A percentile compares a stretch with the other conserved stretches of the same genome.
Evolutionary conservation across 2,329 filamentous ascomycete genomes (phyloP).

Genomic region (Exophiala oligosperma): DNA sequence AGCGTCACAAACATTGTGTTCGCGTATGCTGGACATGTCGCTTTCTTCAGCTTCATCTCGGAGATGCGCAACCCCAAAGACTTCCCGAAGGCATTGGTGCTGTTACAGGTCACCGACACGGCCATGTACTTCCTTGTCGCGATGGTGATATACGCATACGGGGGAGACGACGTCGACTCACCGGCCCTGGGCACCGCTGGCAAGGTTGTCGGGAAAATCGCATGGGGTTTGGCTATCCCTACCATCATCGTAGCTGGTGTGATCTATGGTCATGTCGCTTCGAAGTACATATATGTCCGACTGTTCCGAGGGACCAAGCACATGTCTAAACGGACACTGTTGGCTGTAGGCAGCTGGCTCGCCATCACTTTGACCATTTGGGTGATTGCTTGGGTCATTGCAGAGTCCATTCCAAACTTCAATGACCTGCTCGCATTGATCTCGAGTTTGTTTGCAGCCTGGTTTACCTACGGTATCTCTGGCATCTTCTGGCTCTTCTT

Average conservation of each 20-base stretch:
- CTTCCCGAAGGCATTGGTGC: conserved; percentile 62
- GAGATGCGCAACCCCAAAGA: conserved; percentile 63
- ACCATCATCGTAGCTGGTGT: conserved; percentile 72
- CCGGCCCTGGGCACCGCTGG: conserved; percentile 67
- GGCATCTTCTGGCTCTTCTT: conserved; percentile 40
- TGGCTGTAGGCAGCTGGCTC: conserved; percentile 60
- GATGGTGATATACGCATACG: conserved; percentile 67
- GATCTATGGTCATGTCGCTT: conserved; percentile 67
- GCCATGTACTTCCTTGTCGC: conserved; percentile 66
- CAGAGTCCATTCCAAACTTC: conserved; percentile 69
- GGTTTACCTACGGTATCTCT: conserved; percentile 58
- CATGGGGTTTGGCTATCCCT: conserved; percentile 67
- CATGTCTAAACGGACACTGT: conserved; percentile 51
- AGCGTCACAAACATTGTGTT: conserved; percentile 69
- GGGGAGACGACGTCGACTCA: conserved; percentile 60
- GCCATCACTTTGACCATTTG: conserved; percentile 57
- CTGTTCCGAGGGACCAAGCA: conserved; percentile 62
- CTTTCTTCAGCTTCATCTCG: conserved; percentile 66
- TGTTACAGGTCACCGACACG: conserved; percentile 61
- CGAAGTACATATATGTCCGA: conserved; percentile 66
- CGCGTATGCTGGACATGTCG: conserved; percentile 68
- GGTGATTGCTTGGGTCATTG: conserved; percentile 66
- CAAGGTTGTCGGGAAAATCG: conserved; percentile 58
- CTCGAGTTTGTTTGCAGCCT: conserved; percentile 62
- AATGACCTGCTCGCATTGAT: conserved; percentile 66